Base-by-base conservation (phyloP, 768 basidiomycete species). In the Pisolithus marmoratus region DNA sequence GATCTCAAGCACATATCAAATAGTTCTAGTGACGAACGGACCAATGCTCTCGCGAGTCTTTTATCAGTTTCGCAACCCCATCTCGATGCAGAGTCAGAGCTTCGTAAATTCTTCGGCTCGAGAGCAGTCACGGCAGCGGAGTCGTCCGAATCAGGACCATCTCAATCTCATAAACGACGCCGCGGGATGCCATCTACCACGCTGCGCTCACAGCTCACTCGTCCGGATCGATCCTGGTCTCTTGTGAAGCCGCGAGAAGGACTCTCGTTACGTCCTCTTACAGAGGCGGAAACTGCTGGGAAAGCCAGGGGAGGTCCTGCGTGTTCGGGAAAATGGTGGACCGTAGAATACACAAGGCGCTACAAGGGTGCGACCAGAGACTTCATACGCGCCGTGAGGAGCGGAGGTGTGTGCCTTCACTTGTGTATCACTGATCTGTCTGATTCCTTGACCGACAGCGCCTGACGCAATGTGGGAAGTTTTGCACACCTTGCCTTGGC, bases 61-160 rank as follows among this genome's bases (percentile, higher is more conserved):
- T 75, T 95, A 19, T 73, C 88, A 0, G 84, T 95, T n/a, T 91
- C 90, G 1, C 74, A 85, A 1, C 73, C 85, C 38, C 78, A 91
- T 59, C 81, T 99, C 15, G 93, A 98, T 56, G 76, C 84, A 11
- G 93, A 95, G 53, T 86, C 87, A 0, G 96, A 99, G 64, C 80
- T 98, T 70, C 84, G 88, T 50, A 86, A 84, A 56, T 95, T 97
- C 76, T 99, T 99, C 63, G 95, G 95, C 2, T 80, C 90, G 19
- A 89, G 85, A 61, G 94, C 96, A 52, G 80, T 97, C 8, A 74
- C 76, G n/a, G 81, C 85, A 2, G 77, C 75, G 26, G 81, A 80
- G 65, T 65, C 68, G 19, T 57, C 68, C 12, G 58, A 72, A 1
- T 54, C 68, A 2, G 61, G 65, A 4, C 57, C 73, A 1, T 52